phyloP scores from a whole-genome alignment of 2,329 filamentous ascomycete genomes.

The Penicillium brasilianum region DNA sequence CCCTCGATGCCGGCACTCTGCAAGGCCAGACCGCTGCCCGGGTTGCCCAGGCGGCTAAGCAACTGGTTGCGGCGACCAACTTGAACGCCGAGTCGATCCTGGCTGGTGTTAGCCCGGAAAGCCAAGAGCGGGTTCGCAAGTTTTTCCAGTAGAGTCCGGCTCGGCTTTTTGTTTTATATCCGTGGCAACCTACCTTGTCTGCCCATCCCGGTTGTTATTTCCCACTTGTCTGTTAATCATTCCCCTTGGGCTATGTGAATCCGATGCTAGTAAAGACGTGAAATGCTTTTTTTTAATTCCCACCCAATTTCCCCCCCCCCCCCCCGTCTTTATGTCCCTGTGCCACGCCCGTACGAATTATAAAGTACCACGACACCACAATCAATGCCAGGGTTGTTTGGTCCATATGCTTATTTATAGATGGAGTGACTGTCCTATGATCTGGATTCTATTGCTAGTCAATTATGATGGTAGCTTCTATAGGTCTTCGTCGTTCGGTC shows the following conservation, averaged over 20 bases:
- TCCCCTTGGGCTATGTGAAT: constrained; percentile 33
- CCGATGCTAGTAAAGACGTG: constrained; percentile 30
- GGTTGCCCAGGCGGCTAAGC: constrained; percentile 78
- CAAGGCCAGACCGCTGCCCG: constrained; percentile 80
- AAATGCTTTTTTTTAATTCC: constrained; percentile 28
- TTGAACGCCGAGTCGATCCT: constrained; percentile 78
- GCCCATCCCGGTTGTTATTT: constrained; percentile 8
- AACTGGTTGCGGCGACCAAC: constrained; percentile 73
- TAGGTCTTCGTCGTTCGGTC: neutral
- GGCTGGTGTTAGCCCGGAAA: constrained; percentile 75
- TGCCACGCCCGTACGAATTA: neutral
- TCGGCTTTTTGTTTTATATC: constrained; percentile 33
- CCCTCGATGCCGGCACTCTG: constrained; percentile 87
- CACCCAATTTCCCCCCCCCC: neutral
- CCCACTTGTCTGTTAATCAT: constrained; percentile 25
- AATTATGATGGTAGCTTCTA: neutral
- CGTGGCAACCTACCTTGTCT: constrained; percentile 12
- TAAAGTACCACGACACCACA: neutral
- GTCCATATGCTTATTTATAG: neutral
- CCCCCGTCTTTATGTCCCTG: constrained; percentile 3
- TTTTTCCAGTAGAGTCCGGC: constrained; percentile 68
- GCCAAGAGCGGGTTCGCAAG: constrained; percentile 77
- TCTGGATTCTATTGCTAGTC: neutral
- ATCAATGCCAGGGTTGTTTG: neutral
- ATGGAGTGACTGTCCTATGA: neutral